Evolutionary conservation across 2,329 filamentous ascomycete species (phyloP).

Genomic region (Diplocarpon mali): DNA sequence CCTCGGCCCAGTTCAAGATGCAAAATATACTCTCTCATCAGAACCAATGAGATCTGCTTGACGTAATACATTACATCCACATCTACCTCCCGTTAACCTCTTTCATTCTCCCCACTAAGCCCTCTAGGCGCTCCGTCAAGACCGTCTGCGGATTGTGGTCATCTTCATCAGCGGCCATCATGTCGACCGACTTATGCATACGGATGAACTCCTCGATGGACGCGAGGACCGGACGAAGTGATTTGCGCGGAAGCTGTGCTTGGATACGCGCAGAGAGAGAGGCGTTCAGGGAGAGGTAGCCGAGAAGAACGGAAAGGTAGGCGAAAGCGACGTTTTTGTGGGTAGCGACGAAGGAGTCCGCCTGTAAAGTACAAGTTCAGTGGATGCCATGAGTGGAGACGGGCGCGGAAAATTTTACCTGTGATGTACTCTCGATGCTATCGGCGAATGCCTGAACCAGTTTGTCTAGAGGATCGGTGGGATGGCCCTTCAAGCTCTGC

Average conservation of each 20-base stretch:
- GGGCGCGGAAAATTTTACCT: slow-evolving; percentile 39
- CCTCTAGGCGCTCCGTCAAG: slow-evolving; percentile 30
- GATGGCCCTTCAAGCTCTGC: slow-evolving; percentile 30
- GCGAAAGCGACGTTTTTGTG: slow-evolving; percentile 75
- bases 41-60: neutral
- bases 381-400: too few relatives aligned
- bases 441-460: slow-evolving; percentile 58
- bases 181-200: slow-evolving; percentile 48
- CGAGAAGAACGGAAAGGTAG: slow-evolving; percentile 75
- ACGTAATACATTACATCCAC: too few relatives aligned
- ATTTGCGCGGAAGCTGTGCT: slow-evolving; percentile 33
- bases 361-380: slow-evolving; percentile 32
- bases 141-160: slow-evolving; percentile 34
- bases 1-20: too few relatives aligned
- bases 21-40: too few relatives aligned
- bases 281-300: slow-evolving; percentile 59
- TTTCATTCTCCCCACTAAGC: slow-evolving; percentile 13
- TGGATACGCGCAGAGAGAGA: slow-evolving; percentile 34
- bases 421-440: slow-evolving; percentile 51
- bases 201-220: slow-evolving; percentile 51
- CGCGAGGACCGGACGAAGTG: slow-evolving; percentile 38
- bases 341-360: slow-evolving; percentile 62
- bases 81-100: neutral
- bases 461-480: slow-evolving; percentile 39
- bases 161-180: slow-evolving; percentile 32